phyloP scores from a whole-genome alignment of 176 grass and related monocot species.

The Tillandsia leiboldiana region DNA sequence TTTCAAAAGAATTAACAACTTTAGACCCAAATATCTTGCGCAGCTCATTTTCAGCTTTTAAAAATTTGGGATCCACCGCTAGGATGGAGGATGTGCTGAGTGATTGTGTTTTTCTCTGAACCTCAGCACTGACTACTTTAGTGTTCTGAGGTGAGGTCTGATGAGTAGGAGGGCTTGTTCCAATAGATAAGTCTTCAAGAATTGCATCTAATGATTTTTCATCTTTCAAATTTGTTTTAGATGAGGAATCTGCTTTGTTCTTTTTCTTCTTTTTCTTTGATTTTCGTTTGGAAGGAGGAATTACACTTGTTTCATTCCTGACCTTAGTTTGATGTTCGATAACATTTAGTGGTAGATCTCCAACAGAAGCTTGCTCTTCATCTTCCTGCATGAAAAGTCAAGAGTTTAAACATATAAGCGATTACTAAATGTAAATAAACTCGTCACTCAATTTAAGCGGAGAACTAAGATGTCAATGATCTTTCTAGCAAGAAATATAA shows the following conservation, averaged over 20 bases:
- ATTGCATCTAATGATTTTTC: slow-evolving; percentile 62
- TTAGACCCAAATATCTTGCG: slow-evolving; percentile 96
- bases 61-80: slow-evolving; percentile 67
- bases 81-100: slow-evolving; percentile 36
- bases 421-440: background rate
- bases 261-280: slow-evolving; percentile 99
- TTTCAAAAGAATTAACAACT: slow-evolving; percentile 92
- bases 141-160: slow-evolving; percentile 27
- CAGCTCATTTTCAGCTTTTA: slow-evolving; percentile 94
- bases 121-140: slow-evolving; percentile 38
- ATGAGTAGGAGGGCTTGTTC: slow-evolving; percentile 23
- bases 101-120: slow-evolving; percentile 20
- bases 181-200: slow-evolving; percentile 74
- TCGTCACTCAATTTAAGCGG: background rate
- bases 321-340: slow-evolving; percentile 25
- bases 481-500: too few species aligned
- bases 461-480: background rate
- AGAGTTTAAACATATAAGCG: background rate
- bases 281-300: slow-evolving; percentile 56
- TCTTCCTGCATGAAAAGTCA: slow-evolving; percentile 50
- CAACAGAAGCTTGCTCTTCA: slow-evolving; percentile 30
- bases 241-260: slow-evolving; percentile 32
- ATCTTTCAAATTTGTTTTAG: slow-evolving; percentile 23
- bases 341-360: slow-evolving; percentile 23
- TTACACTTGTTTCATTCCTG: slow-evolving; percentile 19